phyloP scores from a whole-genome alignment of 306 rosid species.

The Cercis canadensis region DNA sequence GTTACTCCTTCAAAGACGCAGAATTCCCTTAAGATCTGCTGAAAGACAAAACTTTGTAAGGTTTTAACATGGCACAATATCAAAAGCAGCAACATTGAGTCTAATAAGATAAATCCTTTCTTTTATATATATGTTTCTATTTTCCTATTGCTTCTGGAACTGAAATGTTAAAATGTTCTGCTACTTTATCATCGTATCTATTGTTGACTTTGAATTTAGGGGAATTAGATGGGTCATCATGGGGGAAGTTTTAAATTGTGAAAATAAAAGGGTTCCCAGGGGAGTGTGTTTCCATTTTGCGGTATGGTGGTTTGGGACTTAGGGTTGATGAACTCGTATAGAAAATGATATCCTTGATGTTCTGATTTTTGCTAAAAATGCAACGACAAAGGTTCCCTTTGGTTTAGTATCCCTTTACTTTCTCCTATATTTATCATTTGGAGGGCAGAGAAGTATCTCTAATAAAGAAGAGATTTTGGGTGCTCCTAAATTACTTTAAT shows the following conservation, averaged over 20 bases:
- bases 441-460: not conserved
- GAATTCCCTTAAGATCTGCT: not conserved
- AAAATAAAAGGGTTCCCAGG: too few relatives aligned
- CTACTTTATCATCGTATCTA: not conserved
- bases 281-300: too few relatives aligned
- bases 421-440: too few relatives aligned
- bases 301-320: too few relatives aligned
- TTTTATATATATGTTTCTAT: too few relatives aligned
- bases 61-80: too few relatives aligned
- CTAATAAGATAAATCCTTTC: not conserved
- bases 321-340: not conserved
- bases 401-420: too few relatives aligned
- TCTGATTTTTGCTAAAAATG: not conserved
- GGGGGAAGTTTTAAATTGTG: too few relatives aligned
- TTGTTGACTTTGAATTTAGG: constrained; percentile 5
- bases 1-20: too few relatives aligned
- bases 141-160: too few relatives aligned
- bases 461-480: not conserved
- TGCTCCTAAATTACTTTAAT: too few relatives aligned
- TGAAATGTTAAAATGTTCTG: not conserved
- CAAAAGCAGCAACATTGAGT: not conserved
- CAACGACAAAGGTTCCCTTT: not conserved
- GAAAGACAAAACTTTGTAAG: not conserved
- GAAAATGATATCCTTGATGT: not conserved
- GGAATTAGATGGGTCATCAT: not conserved